Evolutionary conservation across 768 basidiomycete genomes (phyloP).

Genomic region (Gautieria morchelliformis): DNA sequence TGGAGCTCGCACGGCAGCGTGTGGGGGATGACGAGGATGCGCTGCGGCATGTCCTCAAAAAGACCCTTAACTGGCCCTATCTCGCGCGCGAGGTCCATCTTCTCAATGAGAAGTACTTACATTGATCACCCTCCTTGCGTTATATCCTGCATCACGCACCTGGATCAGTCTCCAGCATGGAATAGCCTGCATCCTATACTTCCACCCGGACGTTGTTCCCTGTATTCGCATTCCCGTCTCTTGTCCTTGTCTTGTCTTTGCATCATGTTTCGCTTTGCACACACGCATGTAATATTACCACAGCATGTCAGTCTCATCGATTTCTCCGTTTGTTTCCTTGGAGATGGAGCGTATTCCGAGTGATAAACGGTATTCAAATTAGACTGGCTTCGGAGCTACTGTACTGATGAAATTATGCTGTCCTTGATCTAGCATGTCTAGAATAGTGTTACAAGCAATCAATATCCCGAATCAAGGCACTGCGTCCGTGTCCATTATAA

Average conservation of each 20-base stretch:
- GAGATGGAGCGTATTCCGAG: too few species aligned
- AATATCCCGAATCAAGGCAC: too few species aligned
- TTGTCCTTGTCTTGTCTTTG: background rate
- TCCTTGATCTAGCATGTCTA: too few species aligned
- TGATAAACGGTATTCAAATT: too few species aligned
- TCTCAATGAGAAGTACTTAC: constrained; percentile 77
- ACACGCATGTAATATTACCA: too few species aligned
- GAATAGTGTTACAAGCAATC: too few species aligned
- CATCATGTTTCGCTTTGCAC: background rate
- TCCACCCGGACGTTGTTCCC: background rate
- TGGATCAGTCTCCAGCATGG: background rate
- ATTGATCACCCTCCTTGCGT: constrained; percentile 18
- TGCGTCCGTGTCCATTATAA: too few species aligned
- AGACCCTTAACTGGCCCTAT: constrained; percentile 75
- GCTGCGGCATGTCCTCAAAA: constrained; percentile 28
- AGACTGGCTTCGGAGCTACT: too few species aligned
- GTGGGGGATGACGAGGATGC: background rate
- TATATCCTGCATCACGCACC: background rate
- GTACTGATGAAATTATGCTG: too few species aligned
- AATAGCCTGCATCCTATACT: background rate
- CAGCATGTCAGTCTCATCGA: too few species aligned
- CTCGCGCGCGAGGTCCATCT: constrained; percentile 78
- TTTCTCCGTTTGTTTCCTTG: too few species aligned
- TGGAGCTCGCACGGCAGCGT: constrained; percentile 53
- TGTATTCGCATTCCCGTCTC: background rate